Percentiles rank a stretch among this genome's conserved stretches.
phyloP scores from a whole-genome alignment of 257 asterid genomes.

The Solanum peruvianum region DNA sequence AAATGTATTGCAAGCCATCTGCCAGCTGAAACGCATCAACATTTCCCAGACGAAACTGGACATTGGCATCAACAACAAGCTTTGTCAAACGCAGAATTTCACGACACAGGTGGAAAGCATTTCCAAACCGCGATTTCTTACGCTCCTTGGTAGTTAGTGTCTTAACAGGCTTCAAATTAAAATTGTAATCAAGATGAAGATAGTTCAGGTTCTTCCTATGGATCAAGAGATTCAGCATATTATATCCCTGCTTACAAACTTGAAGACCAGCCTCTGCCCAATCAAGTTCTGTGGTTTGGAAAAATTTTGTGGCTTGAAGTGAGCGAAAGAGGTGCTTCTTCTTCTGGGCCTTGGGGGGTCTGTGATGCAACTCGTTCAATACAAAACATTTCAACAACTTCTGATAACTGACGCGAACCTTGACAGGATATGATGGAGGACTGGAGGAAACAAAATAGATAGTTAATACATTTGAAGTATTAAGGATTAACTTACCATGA shows the following conservation, averaged over 20 bases:
- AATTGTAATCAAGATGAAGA: slow-evolving; percentile 91
- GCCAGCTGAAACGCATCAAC: slow-evolving; percentile 99
- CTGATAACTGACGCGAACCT: slow-evolving; percentile 98
- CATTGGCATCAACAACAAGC: slow-evolving; percentile 96
- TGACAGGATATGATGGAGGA: slow-evolving; percentile 95
- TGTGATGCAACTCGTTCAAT: slow-evolving; percentile 94
- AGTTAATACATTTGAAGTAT: not conserved
- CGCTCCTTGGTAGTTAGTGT: slow-evolving; percentile 97
- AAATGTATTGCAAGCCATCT: slow-evolving; percentile 93
- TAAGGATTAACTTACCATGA: not conserved
- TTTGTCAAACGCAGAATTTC: slow-evolving; percentile 92
- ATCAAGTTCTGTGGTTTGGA: slow-evolving; percentile 96
- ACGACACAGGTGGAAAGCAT: slow-evolving; percentile 99
- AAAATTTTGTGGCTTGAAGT: slow-evolving; percentile 91
- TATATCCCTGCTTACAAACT: slow-evolving; percentile 99
- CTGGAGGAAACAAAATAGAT: slow-evolving; percentile 21
- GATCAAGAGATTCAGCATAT: slow-evolving; percentile 88
- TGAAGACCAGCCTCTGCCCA: slow-evolving; percentile 99
- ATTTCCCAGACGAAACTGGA: slow-evolving; percentile 96
- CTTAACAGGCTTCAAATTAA: slow-evolving; percentile 96
- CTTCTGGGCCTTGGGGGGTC: slow-evolving; percentile 98
- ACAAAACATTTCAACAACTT: slow-evolving; percentile 91
- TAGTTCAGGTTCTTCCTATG: slow-evolving; percentile 92
- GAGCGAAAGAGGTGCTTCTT: slow-evolving; percentile 91
- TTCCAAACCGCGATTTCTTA: slow-evolving; percentile 91